Evolutionary conservation across 2,329 filamentous ascomycete genomes (phyloP).

Genomic region (Simplicillium sp.): DNA sequence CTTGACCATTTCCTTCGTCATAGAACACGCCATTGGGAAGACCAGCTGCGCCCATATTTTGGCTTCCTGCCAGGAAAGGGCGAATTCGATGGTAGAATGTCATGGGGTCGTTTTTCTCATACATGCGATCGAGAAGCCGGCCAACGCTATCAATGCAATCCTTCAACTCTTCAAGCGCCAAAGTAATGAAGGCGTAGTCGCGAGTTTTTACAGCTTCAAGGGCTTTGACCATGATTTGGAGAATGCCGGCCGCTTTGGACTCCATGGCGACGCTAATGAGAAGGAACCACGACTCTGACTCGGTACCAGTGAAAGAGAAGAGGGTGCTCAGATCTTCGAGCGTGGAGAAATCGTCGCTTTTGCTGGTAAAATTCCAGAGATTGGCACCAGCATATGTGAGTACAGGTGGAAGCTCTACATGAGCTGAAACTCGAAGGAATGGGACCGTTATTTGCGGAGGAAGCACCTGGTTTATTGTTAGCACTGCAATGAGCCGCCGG

Average conservation of each 20-base stretch:
- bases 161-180: conserved; percentile 55
- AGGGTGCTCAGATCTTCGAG: conserved; percentile 62
- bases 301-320: conserved; percentile 78
- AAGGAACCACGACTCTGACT: conserved; percentile 93
- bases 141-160: conserved; percentile 60
- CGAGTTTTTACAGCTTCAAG: conserved; percentile 56
- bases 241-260: conserved; percentile 62
- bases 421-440: conserved; percentile 59
- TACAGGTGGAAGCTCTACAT: conserved; percentile 74
- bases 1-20: conserved; percentile 58
- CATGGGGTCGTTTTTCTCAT: conserved; percentile 77
- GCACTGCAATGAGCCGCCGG: conserved; percentile 8
- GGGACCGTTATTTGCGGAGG: conserved; percentile 72
- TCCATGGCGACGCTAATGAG: conserved; percentile 86
- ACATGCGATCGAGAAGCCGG: conserved; percentile 67
- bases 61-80: conserved; percentile 82
- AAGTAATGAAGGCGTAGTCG: conserved; percentile 51
- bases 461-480: conserved; percentile 36
- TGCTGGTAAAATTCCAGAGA: conserved; percentile 78
- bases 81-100: conserved; percentile 85
- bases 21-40: conserved; percentile 79
- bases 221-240: conserved; percentile 70
- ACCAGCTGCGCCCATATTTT: conserved; percentile 82
- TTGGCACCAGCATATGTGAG: conserved; percentile 84
- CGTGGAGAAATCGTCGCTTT: conserved; percentile 43